Percentiles rank a stretch among this genome's conserved stretches.
phyloP scores from a whole-genome alignment of 164 flowering plant genomes.

The Litsea cubeba region DNA sequence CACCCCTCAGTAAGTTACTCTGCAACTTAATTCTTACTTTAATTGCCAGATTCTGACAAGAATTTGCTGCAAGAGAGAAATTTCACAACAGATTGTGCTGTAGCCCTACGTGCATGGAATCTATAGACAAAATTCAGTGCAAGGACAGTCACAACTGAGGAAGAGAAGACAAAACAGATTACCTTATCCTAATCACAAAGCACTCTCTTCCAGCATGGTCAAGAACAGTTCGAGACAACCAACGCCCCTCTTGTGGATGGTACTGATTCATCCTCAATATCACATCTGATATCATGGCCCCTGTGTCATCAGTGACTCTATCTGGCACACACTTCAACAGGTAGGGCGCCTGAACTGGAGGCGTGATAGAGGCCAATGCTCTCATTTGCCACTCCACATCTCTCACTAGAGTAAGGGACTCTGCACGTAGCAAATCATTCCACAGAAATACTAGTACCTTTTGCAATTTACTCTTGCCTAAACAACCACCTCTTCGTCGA shows the following conservation, averaged over 20 bases:
- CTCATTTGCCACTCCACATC: slow-evolving; percentile 37
- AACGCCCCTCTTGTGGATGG: slow-evolving; percentile 89
- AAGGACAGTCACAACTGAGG: neutral
- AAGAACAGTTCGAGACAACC: slow-evolving; percentile 90
- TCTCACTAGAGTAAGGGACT: slow-evolving; percentile 47
- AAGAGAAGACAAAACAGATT: neutral
- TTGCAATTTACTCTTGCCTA: slow-evolving; percentile 31
- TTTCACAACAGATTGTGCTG: no score
- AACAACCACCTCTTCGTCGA: slow-evolving; percentile 39
- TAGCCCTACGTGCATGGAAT: no score
- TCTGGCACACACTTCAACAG: slow-evolving; percentile 88
- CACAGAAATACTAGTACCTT: slow-evolving; percentile 37
- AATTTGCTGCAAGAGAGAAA: no score
- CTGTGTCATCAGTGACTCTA: slow-evolving; percentile 84
- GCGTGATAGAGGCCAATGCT: slow-evolving; percentile 62
- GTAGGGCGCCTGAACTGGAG: slow-evolving; percentile 90
- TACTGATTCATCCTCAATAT: slow-evolving; percentile 69
- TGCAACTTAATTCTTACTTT: no score
- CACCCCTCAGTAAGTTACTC: no score
- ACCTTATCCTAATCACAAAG: slow-evolving; percentile 82
- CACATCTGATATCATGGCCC: slow-evolving; percentile 91
- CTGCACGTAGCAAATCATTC: slow-evolving; percentile 77
- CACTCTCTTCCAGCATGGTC: slow-evolving; percentile 92
- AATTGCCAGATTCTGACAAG: no score
- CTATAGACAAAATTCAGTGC: no score